These are phyloP conservation scores for Blastobotrys raffinosifermentans DNA, from an alignment of 1,139 yeast genomes.

Conservation along the genomic window DNA sequence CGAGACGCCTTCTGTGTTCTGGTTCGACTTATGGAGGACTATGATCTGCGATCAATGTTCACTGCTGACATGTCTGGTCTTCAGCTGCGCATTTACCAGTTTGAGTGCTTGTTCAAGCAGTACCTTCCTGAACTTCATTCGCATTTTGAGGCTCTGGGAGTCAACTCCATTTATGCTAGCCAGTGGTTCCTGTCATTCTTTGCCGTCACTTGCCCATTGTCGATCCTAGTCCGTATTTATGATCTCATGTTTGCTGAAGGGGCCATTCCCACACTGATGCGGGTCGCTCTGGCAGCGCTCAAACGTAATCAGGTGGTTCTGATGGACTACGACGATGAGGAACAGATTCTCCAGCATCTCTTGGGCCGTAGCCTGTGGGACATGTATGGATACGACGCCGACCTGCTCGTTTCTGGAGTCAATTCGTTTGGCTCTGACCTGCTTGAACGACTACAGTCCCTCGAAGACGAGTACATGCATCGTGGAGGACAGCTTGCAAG, in stretches of 20 bases:
- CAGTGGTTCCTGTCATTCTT: constrained; percentile 68
- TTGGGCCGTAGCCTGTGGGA: constrained; percentile 51
- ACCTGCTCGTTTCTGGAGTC: constrained; percentile 46
- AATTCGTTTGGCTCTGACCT: constrained; percentile 27
- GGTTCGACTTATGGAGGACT: constrained; percentile 58
- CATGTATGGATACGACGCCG: constrained; percentile 41
- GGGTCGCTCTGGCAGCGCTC: constrained; percentile 53
- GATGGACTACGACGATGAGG: constrained; percentile 51
- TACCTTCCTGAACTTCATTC: constrained; percentile 41
- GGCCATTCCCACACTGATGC: constrained; percentile 56
- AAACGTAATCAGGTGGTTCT: constrained; percentile 48
- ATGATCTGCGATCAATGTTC: constrained; percentile 54
- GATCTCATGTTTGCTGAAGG: constrained; percentile 57
- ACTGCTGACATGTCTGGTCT: constrained; percentile 54
- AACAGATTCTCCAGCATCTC: constrained; percentile 55
- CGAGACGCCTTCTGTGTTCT: constrained; percentile 49
- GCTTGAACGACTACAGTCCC: constrained; percentile 3
- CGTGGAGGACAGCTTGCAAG: constrained; percentile 1
- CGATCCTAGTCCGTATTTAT: constrained; percentile 47
- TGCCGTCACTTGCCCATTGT: constrained; percentile 55
- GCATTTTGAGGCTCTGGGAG: constrained; percentile 40
- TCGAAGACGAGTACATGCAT: constrained; percentile 3
- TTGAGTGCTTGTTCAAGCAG: constrained; percentile 40
- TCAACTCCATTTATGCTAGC: constrained; percentile 33
- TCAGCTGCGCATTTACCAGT: constrained; percentile 49